Evolutionary conservation across 192 early-diverging fungal species (phyloP), one percentile per base, ranked within the genome.

Genomic region (Phlyctochytrium arcticum): DNA sequence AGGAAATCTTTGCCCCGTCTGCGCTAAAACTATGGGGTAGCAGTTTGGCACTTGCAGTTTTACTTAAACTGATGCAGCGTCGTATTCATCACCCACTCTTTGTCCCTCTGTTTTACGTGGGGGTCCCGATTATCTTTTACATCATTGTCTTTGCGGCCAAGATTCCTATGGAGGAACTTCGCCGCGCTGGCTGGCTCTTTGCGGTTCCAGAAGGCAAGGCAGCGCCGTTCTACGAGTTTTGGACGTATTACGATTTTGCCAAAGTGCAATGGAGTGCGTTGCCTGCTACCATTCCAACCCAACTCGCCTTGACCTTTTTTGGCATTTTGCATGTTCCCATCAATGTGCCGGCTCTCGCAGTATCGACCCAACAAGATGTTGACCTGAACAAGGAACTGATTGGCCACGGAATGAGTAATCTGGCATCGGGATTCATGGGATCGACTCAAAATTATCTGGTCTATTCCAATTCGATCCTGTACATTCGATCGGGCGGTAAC

Each of bases 261-360:
- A 37, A 57, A 5, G 62, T 71, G 7, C 37, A 74, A 19, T 83
- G 81, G 81, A 50, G 48, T 15, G 79, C 75, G 2, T 54, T 82
- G 17, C 60, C 73, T 0, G 54, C 65, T 23, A 90, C 93, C 0
- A 65, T 94, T 17, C 93, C 93, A n/a, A 93, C 92, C 12, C 92
- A 93, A 87, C 61, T 95, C 21, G 94, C 93, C 0, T 75, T 98
- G 65, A 89, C 93, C 7, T 98, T 98, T 62, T 98, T 98, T 77
- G 93, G 92, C 49, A 86, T 99, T 49, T 73, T 99, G 26, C 95
- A 99, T 73, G 96, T 99, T 5, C 95, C 96, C 4, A 96, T 99
- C 67, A 99, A 98, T 66, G 72, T 97, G 0, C 95, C 93, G 5
- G 93, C 93, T 10, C 77, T 95, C 49, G 90, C 92, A 1, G 93